These are phyloP conservation scores for Suillus subalutaceus DNA, from an alignment of 768 basidiomycete species.

Conservation along the genomic window DNA sequence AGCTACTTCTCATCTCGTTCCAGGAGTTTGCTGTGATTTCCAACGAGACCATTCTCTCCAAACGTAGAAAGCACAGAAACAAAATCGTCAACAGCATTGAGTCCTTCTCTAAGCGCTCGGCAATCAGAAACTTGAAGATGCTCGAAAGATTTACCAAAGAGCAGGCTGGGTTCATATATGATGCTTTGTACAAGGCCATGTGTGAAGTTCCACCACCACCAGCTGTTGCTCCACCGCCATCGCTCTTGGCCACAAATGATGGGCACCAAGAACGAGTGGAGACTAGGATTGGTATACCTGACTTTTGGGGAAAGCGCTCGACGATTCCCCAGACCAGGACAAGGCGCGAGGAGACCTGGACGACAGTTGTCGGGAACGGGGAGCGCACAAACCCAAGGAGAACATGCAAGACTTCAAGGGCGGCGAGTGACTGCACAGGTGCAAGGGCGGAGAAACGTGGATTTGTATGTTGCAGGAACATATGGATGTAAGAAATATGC, in stretches of 20 bases:
- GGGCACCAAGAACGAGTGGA: conserved; percentile 77
- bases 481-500: too few relatives aligned
- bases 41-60: conserved; percentile 88
- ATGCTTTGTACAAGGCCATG: conserved; percentile 84
- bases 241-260: conserved; percentile 57
- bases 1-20: conserved; percentile 95
- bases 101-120: conserved; percentile 89
- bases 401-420: too few relatives aligned
- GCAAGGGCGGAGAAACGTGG: too few relatives aligned
- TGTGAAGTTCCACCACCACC: conserved; percentile 74
- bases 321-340: conserved; percentile 85
- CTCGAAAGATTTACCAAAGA: conserved; percentile 86
- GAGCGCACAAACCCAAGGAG: conserved; percentile 79
- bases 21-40: conserved; percentile 96
- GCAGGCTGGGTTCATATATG: conserved; percentile 76
- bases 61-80: conserved; percentile 82
- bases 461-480: too few relatives aligned
- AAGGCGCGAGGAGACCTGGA: conserved; percentile 82
- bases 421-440: too few relatives aligned
- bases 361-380: conserved; percentile 69
- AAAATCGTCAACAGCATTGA: conserved; percentile 95
- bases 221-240: conserved; percentile 46
- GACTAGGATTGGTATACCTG: conserved; percentile 79
- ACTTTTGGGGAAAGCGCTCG: conserved; percentile 59
- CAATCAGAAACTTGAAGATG: conserved; percentile 82